Evolutionary conservation across 2,329 filamentous ascomycete species (phyloP), one percentile per base, ranked within the genome.

Genomic region (Cladosporium colombiae): DNA sequence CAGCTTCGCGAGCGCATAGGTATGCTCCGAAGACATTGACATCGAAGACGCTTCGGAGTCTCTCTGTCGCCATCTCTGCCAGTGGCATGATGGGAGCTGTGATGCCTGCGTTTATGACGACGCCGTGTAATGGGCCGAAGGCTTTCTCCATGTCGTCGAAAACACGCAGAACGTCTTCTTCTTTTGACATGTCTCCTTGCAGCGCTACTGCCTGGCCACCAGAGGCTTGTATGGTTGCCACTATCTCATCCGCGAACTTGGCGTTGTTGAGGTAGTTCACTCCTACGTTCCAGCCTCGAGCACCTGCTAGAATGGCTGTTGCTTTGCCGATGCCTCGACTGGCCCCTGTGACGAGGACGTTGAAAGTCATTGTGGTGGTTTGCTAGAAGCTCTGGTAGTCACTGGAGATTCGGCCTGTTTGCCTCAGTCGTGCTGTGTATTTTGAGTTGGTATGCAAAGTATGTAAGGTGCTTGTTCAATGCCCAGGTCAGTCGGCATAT

Each of bases 51-150:
- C 50, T 63, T 14, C 65, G 59, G 21, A 74, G 55, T 7, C 73
- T 66, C 16, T 69, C 69, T 16, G 68, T 37, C 21, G 50, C 52
- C 69, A 74, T 74, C 3, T 74, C 70, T 5, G 70, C 71, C 8
- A 74, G 60, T 13, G 66, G 56, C 66, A 68, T 68, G 5, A 67
- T 66, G 16, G 64, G 64, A n/a, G 70, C 69, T 6, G 70, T 73
- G 40, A 74, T 71, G 8, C 72, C 71, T 8, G 73, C 73, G 61
- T 74, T 74, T 62, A 74, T 69, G 5, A 74, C 73, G 6, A 73
- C 67, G 23, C 71, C 73, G 56, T 70, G 63, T 18, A 71, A 57
- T 1, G 66, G 57, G 14, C 72, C 72, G 21, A 70, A 72, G 18
- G 50, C 27, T 16, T 60, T 53, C 44, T 72, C 68, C 66, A 73